These are phyloP conservation scores for Chrysochromulina parva DNA, from an alignment of 78 protist species.

Conservation along the genomic window DNA sequence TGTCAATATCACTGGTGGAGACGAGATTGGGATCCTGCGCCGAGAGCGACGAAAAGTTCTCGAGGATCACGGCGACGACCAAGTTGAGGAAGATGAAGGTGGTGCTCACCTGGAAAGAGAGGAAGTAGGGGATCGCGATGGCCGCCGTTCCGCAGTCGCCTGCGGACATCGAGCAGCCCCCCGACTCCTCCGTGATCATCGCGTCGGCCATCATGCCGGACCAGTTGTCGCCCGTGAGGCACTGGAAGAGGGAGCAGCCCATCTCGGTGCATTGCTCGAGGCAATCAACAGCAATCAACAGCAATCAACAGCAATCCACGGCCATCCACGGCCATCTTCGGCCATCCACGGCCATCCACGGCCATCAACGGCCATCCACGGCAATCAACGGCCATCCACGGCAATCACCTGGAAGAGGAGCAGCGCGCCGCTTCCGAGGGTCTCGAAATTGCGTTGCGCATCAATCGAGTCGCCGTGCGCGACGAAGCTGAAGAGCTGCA, in stretches of 20 bases:
- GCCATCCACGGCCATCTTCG: no score
- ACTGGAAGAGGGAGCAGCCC: no score
- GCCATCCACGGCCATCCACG: no score
- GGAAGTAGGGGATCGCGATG: background rate
- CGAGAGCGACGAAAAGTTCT: background rate
- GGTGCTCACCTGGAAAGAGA: background rate
- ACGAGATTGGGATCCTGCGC: background rate
- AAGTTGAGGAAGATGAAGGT: background rate
- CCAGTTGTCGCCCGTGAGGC: background rate
- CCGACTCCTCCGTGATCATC: background rate
- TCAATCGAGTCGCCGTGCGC: no score
- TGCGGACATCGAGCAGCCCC: background rate
- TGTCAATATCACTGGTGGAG: background rate
- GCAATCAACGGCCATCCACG: no score
- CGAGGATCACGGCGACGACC: slow-evolving; percentile 2
- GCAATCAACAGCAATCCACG: no score
- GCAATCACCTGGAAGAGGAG: no score
- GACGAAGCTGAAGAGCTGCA: background rate
- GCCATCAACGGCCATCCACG: no score
- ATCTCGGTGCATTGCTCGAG: no score
- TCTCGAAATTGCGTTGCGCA: background rate
- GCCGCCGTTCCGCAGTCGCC: background rate
- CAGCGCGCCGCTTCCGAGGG: background rate
- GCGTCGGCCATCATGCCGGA: background rate
- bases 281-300: no score